Conservation (phyloP, 2,329 filamentous ascomycete genomes). For the Decorospora gaudefroyi region DNA sequence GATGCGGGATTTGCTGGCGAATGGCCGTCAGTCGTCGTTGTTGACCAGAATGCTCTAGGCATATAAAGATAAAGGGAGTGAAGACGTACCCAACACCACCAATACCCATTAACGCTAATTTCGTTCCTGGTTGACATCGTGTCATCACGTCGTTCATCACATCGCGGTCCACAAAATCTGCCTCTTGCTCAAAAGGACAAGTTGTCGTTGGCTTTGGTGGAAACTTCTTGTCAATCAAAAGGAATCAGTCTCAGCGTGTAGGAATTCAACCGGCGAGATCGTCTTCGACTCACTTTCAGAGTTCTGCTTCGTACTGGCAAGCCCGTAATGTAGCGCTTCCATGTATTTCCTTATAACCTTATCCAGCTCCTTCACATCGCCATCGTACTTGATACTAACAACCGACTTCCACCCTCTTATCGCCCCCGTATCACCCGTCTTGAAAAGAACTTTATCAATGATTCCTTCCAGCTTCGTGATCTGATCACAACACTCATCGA, state of each 20-base stretch:
- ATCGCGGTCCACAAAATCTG: not conserved
- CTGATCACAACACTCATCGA: slow-evolving; percentile 17
- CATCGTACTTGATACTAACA: slow-evolving; percentile 16
- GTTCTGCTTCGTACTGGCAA: slow-evolving; percentile 26
- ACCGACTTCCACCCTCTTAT: slow-evolving; percentile 17
- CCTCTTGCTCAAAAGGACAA: not conserved
- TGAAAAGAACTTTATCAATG: slow-evolving; percentile 15
- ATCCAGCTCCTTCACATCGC: slow-evolving; percentile 10
- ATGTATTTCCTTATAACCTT: slow-evolving; percentile 2
- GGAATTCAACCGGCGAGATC: not conserved
- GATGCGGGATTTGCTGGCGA: not conserved
- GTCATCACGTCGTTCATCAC: not conserved
- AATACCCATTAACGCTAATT: not conserved
- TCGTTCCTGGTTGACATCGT: not conserved
- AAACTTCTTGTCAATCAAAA: slow-evolving; percentile 9
- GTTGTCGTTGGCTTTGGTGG: not conserved
- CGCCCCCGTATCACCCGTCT: slow-evolving; percentile 5
- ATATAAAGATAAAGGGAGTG: too few relatives aligned
- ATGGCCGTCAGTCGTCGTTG: not conserved
- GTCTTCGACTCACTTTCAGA: not conserved
- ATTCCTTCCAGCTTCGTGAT: slow-evolving; percentile 16
- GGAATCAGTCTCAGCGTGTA: not conserved
- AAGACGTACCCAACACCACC: slow-evolving; percentile 1
- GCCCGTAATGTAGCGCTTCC: slow-evolving; percentile 6
- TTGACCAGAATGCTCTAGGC: not conserved